Conservation (phyloP, 2,329 filamentous ascomycete genomes). For the Pseudocercospora crystallina region DNA sequence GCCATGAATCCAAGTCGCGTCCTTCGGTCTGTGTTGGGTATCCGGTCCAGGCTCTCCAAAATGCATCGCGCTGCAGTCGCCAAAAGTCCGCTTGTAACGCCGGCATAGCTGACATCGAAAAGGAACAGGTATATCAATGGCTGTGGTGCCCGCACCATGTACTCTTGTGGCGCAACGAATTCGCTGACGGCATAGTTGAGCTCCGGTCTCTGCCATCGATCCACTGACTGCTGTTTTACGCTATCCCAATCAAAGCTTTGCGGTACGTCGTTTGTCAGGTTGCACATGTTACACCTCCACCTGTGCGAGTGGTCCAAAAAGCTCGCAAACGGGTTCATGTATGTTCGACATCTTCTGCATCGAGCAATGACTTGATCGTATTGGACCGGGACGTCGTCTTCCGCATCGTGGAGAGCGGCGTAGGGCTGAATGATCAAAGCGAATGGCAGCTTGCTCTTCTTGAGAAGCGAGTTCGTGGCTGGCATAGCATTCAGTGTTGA, state of each 20-base stretch:
- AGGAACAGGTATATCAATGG: constrained; percentile 94
- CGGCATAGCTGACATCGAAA: constrained; percentile 88
- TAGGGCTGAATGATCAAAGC: constrained; percentile 96
- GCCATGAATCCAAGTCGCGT: constrained; percentile 93
- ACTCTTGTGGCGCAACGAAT: constrained; percentile 96
- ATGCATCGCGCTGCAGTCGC: constrained; percentile 93
- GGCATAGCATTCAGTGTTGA: constrained; percentile 94
- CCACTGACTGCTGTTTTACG: constrained; percentile 82
- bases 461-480: constrained; percentile 86
- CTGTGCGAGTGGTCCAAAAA: constrained; percentile 96
- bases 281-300: constrained; percentile 99
- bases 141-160: constrained; percentile 97
- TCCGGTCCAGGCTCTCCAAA: constrained; percentile 88
- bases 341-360: constrained; percentile 91
- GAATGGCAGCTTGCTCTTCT: constrained; percentile 95
- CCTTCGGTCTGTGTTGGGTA: constrained; percentile 94
- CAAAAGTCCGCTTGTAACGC: constrained; percentile 84
- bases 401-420: constrained; percentile 84
- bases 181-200: constrained; percentile 96
- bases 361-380: constrained; percentile 97
- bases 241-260: constrained; percentile 99
- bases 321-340: constrained; percentile 96
- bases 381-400: constrained; percentile 86
- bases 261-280: constrained; percentile 97
- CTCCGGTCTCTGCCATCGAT: constrained; percentile 88